A percentile compares a stretch with the other conserved stretches of the same genome.
Evolutionary conservation across 1,284 basidiomycete genomes (phyloP).

Genomic region (Chalciporus sp.): DNA sequence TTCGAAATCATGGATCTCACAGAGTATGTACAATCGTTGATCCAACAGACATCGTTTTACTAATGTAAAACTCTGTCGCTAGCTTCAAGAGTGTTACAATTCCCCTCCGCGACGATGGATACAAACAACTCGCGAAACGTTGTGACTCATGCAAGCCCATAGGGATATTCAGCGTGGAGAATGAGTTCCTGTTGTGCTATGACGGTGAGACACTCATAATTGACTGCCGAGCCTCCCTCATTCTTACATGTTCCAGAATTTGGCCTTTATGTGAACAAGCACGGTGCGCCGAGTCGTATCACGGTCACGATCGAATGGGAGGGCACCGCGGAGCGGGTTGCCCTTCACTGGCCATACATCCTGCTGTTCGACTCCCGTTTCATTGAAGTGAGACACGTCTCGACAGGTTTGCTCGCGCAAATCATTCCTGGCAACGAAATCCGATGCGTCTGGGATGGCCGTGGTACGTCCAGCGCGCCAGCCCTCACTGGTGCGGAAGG

Average conservation of each 20-base stretch:
- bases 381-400: slow-evolving; percentile 88
- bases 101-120: slow-evolving; percentile 74
- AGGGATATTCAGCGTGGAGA: slow-evolving; percentile 90
- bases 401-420: slow-evolving; percentile 85
- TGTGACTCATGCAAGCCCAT: slow-evolving; percentile 84
- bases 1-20: slow-evolving; percentile 96
- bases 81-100: slow-evolving; percentile 91
- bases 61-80: slow-evolving; percentile 9
- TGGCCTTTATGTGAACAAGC: slow-evolving; percentile 87
- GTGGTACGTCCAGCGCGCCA: slow-evolving; percentile 52
- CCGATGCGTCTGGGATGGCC: slow-evolving; percentile 86
- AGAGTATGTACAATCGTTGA: slow-evolving; percentile 56
- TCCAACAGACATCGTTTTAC: neutral
- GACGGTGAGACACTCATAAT: slow-evolving; percentile 58
- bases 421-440: slow-evolving; percentile 85
- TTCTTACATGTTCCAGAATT: slow-evolving; percentile 62
- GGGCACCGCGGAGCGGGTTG: slow-evolving; percentile 85
- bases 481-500: slow-evolving; percentile 27
- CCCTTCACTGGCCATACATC: slow-evolving; percentile 87
- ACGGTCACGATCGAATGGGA: slow-evolving; percentile 92
- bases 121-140: slow-evolving; percentile 75
- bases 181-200: slow-evolving; percentile 93
- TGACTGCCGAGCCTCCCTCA: neutral
- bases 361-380: slow-evolving; percentile 91
- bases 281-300: slow-evolving; percentile 80